Evolutionary conservation across 2,329 filamentous ascomycete species (phyloP).

Genomic region (Penicillium concentricum): DNA sequence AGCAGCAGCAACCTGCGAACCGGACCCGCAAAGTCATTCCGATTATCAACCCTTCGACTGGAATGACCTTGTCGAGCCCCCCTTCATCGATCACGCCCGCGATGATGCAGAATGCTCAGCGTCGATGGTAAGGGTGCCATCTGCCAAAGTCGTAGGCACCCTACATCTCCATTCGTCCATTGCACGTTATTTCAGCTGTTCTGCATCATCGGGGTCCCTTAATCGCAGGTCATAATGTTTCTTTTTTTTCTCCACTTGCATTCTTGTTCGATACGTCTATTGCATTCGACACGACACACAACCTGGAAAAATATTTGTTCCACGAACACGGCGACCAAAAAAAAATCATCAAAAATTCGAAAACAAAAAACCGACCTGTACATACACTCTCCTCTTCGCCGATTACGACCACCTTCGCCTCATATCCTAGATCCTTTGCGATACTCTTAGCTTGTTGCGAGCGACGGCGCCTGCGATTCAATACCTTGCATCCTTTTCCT

Average conservation of each 20-base stretch:
- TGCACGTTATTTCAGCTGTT: conserved; percentile 32
- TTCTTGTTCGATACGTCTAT: conserved; percentile 31
- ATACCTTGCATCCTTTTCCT: conserved; percentile 35
- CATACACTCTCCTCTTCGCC: conserved; percentile 31
- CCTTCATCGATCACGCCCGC: conserved; percentile 69
- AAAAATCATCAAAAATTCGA: conserved; percentile 27
- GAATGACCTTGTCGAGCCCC: conserved; percentile 83
- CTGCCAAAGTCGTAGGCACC: conserved; percentile 23
- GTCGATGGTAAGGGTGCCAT: conserved; percentile 39
- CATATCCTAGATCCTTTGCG: conserved; percentile 34
- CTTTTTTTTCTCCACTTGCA: conserved; percentile 20
- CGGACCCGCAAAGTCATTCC: conserved; percentile 93
- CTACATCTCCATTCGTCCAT: conserved; percentile 29
- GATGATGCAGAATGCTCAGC: conserved; percentile 56
- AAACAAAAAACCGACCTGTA: conserved; percentile 35
- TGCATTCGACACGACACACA: conserved; percentile 31
- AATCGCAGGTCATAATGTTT: conserved; percentile 38
- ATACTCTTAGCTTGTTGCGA: conserved; percentile 41
- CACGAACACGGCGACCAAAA: conserved; percentile 27
- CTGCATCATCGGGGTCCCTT: conserved; percentile 39
- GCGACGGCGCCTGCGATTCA: conserved; percentile 44
- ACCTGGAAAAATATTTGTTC: conserved; percentile 29
- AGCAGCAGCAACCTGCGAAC: conserved; percentile 90
- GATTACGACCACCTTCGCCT: conserved; percentile 37
- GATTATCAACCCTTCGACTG: conserved; percentile 93